Evolutionary conservation across 306 rosid species (phyloP).

Genomic region (Albizia julibrissin): DNA sequence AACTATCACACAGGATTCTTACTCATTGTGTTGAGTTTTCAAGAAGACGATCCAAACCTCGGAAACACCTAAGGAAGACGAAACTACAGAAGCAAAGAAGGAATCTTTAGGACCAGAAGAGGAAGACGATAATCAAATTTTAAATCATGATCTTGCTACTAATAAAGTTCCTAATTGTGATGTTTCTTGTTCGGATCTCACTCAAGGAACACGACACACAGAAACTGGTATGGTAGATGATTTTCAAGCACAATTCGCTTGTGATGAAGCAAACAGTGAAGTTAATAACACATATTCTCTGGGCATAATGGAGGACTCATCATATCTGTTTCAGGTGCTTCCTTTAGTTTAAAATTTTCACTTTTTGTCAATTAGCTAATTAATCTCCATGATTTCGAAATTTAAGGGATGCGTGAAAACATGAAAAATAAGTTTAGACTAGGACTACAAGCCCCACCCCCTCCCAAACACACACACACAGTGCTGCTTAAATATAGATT

Average conservation of each 20-base stretch:
- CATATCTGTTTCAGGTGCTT: constrained; percentile 63
- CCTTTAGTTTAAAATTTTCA: not conserved
- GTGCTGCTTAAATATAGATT: too few relatives aligned
- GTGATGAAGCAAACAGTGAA: constrained; percentile 83
- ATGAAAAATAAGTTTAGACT: too few relatives aligned
- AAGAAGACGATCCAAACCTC: constrained; percentile 69
- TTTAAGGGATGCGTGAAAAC: not conserved
- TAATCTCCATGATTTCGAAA: not conserved
- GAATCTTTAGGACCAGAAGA: constrained; percentile 40
- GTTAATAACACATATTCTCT: constrained; percentile 46
- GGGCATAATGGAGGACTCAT: constrained; percentile 45
- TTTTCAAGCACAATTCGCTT: constrained; percentile 63
- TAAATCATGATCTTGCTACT: constrained; percentile 37
- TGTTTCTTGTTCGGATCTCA: constrained; percentile 87
- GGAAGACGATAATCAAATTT: constrained; percentile 55
- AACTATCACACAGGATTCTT: constrained; percentile 64
- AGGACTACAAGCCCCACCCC: not conserved
- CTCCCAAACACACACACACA: too few relatives aligned
- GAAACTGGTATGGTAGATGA: constrained; percentile 64
- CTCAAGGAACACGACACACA: constrained; percentile 71
- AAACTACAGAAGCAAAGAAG: constrained; percentile 29
- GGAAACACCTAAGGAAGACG: constrained; percentile 40
- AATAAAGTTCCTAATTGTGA: constrained; percentile 48
- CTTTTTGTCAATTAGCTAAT: not conserved
- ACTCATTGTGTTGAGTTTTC: constrained; percentile 85